Evolutionary conservation across 2,329 filamentous ascomycete genomes (phyloP).

Genomic region (Fusarium sp.): DNA sequence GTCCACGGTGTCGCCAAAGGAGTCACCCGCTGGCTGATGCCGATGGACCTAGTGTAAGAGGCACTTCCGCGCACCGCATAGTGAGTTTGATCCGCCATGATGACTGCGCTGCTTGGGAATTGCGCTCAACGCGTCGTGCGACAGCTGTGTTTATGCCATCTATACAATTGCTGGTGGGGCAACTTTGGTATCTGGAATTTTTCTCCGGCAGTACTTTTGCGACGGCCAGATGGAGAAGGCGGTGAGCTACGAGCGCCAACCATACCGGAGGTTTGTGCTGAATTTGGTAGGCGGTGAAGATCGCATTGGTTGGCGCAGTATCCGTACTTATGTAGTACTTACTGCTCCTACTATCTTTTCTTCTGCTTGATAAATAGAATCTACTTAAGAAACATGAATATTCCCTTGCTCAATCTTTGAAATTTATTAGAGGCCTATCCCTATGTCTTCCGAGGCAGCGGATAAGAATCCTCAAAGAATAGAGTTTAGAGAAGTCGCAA

Average conservation of each 20-base stretch:
- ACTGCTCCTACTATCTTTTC: neutral
- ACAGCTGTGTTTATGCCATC: constrained; percentile 28
- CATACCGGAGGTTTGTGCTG: neutral
- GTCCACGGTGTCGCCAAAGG: constrained; percentile 53
- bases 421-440: neutral
- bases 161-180: constrained; percentile 31
- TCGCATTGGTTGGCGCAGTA: neutral
- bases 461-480: neutral
- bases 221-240: constrained; percentile 9
- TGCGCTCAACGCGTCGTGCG: constrained; percentile 8
- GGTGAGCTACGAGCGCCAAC: constrained; percentile 21
- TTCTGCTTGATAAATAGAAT: neutral
- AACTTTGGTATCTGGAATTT: constrained; percentile 38
- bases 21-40: constrained; percentile 55
- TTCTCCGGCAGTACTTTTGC: constrained; percentile 39
- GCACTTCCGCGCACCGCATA: constrained; percentile 47
- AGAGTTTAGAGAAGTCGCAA: neutral
- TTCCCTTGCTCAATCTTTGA: neutral
- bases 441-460: constrained; percentile 10
- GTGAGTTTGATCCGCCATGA: constrained; percentile 49
- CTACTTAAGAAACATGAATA: neutral
- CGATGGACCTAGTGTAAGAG: constrained; percentile 51
- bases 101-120: neutral
- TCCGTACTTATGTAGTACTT: too few species aligned
- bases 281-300: constrained; percentile 41